Base-by-base conservation (phyloP, 2,329 filamentous ascomycete genomes). In the Diplodia corticola region DNA sequence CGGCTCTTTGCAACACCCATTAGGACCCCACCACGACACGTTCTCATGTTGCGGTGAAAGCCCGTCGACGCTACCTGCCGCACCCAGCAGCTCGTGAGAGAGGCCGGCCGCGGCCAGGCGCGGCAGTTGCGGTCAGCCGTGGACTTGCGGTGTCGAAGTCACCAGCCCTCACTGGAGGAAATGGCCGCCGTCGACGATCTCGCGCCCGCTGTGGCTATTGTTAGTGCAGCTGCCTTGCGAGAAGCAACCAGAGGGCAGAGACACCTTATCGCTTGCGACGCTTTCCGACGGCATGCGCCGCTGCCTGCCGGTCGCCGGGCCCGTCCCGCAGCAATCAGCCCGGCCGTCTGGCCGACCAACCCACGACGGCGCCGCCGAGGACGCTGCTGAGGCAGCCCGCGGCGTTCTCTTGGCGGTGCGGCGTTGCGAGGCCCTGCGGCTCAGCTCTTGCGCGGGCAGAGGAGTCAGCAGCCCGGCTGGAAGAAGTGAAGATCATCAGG, bases 141-240 rank as follows among this genome's bases (percentile, higher is more conserved):
- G 26, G 57, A 60, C 26, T 48, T 60, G 57, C 57, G 57, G 57
- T 60, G 57, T 60, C 57, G 40, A 35, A 22, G 24, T 4, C 26
- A 10, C 12, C 10, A 22, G 40, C 35, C 5, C 17, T 28, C 40
- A 48, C 57, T 60, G 17, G 40, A 60, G 57, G n/a, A 49, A 22
- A 26, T 26, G 13, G 17, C 7, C 40, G 26, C 13, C 57, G 57
- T 24, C 12, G 57, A 49, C n/a, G 57, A 49, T 60, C 57, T 22
- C 40, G 40, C 57, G 6, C 40, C 40, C 3, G 57, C 57, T 60
- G 57, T 22, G 57, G 57, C 57, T 60, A 60, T 60, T 49, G 57
- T 60, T 60, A 60, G 57, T 26, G 10, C 40, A n/a, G 10, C 24
- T 33, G 13, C 9, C 12, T 28, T 22, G 57, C 15, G 30, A 49